A percentile compares a stretch with the other conserved stretches of the same genome.
Conservation (phyloP, 441 rosid genomes). For the Pelargonium australe region DNA sequence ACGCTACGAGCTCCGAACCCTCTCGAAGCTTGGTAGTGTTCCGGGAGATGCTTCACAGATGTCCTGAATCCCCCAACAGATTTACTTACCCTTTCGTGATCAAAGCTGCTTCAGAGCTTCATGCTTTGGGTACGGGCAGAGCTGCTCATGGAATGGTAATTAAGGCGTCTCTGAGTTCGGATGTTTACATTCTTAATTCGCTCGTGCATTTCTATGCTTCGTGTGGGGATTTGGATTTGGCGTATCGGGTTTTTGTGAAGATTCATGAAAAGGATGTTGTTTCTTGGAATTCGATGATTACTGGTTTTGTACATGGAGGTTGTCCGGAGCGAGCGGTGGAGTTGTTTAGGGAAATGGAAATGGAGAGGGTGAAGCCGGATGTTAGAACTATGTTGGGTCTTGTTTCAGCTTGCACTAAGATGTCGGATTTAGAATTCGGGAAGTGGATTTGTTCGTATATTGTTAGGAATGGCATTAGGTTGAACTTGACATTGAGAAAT, state of each 20-base stretch:
- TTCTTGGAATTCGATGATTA: slow-evolving; percentile 69
- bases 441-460: slow-evolving; percentile 40
- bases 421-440: slow-evolving; percentile 46
- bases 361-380: slow-evolving; percentile 43
- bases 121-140: slow-evolving; percentile 30
- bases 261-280: slow-evolving; percentile 48
- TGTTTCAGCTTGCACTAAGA: slow-evolving; percentile 51
- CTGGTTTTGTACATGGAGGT: slow-evolving; percentile 46
- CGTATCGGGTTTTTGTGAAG: slow-evolving; percentile 42
- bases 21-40: slow-evolving; percentile 35
- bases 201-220: slow-evolving; percentile 49
- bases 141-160: slow-evolving; percentile 56
- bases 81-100: slow-evolving; percentile 62
- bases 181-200: slow-evolving; percentile 49
- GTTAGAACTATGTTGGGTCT: slow-evolving; percentile 56
- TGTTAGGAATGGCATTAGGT: slow-evolving; percentile 30
- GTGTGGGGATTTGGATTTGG: slow-evolving; percentile 47
- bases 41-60: slow-evolving; percentile 38
- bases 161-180: slow-evolving; percentile 38
- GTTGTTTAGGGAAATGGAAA: slow-evolving; percentile 41
- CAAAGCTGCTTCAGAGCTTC: slow-evolving; percentile 45
- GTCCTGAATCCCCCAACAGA: slow-evolving; percentile 40
- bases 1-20: slow-evolving; percentile 51
- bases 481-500: slow-evolving; percentile 50
- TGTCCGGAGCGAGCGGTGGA: slow-evolving; percentile 45